phyloP scores from a whole-genome alignment of 2,329 filamentous ascomycete species.

The Alternaria consortialis region DNA sequence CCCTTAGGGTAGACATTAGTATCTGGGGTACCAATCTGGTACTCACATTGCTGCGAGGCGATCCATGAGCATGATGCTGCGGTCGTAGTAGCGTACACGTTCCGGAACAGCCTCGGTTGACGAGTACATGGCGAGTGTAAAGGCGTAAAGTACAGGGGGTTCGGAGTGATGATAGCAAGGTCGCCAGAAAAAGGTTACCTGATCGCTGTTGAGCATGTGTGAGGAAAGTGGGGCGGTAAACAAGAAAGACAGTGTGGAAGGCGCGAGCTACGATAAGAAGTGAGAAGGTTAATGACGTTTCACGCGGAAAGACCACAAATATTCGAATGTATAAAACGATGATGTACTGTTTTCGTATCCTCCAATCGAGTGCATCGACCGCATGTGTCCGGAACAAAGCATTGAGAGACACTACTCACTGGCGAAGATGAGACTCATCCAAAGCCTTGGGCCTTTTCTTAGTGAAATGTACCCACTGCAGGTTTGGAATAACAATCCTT shows the following conservation, averaged over 20 bases:
- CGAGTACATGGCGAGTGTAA: neutral
- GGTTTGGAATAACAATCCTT: neutral
- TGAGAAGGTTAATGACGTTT: neutral
- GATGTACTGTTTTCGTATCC: neutral
- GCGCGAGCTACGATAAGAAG: neutral
- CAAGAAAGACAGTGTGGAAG: constrained; percentile 1
- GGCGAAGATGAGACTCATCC: neutral
- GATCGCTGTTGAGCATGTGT: neutral
- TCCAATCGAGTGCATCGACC: neutral
- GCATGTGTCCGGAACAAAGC: neutral
- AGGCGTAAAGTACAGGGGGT: neutral
- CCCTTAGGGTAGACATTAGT: neutral
- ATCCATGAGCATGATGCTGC: neutral
- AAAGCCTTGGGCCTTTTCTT: neutral
- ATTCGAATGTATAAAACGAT: neutral
- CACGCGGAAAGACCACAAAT: neutral
- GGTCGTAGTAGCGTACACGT: constrained; percentile 2
- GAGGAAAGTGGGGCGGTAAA: constrained; percentile 7
- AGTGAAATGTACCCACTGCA: neutral
- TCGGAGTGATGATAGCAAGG: neutral
- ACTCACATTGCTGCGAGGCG: constrained; percentile 5
- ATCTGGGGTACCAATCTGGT: neutral
- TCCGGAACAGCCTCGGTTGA: neutral
- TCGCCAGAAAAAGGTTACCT: neutral
- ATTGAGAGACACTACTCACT: neutral